Percentiles rank a stretch among this genome's conserved stretches.
Evolutionary conservation across 768 basidiomycete genomes (phyloP).

Genomic region (Galerina sulciceps): DNA sequence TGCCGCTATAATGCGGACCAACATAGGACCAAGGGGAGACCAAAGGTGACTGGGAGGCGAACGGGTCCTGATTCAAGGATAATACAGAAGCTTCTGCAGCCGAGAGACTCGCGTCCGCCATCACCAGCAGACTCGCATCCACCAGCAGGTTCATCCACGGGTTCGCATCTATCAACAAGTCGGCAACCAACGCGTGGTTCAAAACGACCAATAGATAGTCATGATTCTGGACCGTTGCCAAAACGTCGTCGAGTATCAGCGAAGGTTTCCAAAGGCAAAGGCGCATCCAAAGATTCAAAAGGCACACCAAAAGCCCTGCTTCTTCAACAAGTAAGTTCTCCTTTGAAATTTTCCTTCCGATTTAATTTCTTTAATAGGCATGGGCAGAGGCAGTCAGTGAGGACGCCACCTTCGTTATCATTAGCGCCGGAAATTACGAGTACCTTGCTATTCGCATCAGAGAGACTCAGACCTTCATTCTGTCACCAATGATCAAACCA

Average conservation of each 20-base stretch:
- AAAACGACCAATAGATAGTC: background rate
- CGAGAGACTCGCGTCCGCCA: no score
- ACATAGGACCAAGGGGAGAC: background rate
- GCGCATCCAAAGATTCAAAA: no score
- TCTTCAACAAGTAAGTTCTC: background rate
- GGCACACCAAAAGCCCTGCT: background rate
- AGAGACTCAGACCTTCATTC: conserved; percentile 7
- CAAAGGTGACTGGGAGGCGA: background rate
- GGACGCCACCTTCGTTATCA: conserved; percentile 10
- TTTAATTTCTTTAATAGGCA: background rate
- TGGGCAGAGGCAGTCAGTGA: conserved; percentile 9
- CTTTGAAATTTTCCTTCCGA: background rate
- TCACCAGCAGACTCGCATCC: no score
- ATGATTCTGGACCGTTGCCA: background rate
- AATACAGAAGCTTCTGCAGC: background rate
- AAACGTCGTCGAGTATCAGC: background rate
- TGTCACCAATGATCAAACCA: conserved; percentile 6
- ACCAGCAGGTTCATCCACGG: no score
- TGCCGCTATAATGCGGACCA: background rate
- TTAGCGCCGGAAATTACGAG: conserved; percentile 11
- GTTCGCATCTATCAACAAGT: no score
- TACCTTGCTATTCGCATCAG: conserved; percentile 13
- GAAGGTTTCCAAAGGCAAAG: background rate
- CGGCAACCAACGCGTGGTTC: no score
- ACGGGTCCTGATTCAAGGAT: background rate